These are phyloP conservation scores for Castanopsis chinensis DNA, from an alignment of 306 rosid genomes.

Conservation along the genomic window DNA sequence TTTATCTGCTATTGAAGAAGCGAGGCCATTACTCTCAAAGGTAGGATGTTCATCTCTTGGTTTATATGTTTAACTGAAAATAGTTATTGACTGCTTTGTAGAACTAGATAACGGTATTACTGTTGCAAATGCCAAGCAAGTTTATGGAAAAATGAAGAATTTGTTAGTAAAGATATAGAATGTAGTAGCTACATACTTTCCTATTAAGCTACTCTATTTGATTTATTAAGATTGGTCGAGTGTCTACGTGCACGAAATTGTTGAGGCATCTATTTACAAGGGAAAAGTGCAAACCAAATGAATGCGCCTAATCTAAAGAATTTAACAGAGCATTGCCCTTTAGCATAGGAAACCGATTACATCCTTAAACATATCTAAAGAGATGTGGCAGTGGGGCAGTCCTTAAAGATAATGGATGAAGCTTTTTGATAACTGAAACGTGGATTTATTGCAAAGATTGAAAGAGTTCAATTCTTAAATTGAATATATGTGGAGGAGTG, in stretches of 20 bases:
- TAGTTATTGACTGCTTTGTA: constrained; percentile 5
- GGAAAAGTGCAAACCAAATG: background rate
- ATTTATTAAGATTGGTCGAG: background rate
- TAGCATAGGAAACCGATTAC: background rate
- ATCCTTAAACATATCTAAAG: too few relatives aligned
- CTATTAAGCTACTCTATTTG: background rate
- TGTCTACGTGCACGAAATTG: background rate
- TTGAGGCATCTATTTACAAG: background rate
- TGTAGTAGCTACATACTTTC: too few relatives aligned
- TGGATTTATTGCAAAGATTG: too few relatives aligned
- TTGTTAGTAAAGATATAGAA: too few relatives aligned
- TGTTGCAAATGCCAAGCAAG: too few relatives aligned
- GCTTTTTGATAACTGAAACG: too few relatives aligned
- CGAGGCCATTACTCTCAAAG: constrained; percentile 78
- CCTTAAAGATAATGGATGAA: too few relatives aligned
- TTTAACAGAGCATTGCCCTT: background rate
- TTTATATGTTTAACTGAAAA: constrained; percentile 14
- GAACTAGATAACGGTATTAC: background rate
- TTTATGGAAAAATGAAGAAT: too few relatives aligned
- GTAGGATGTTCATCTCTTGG: constrained; percentile 56
- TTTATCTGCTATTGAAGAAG: constrained; percentile 71
- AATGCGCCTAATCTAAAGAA: background rate
- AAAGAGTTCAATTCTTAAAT: too few relatives aligned
- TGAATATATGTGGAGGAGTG: too few relatives aligned
- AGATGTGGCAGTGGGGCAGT: too few relatives aligned